A percentile compares a stretch with the other conserved stretches of the same genome.
phyloP scores from a whole-genome alignment of 2,329 filamentous ascomycete genomes.

The Arthrobotrys megalospora region DNA sequence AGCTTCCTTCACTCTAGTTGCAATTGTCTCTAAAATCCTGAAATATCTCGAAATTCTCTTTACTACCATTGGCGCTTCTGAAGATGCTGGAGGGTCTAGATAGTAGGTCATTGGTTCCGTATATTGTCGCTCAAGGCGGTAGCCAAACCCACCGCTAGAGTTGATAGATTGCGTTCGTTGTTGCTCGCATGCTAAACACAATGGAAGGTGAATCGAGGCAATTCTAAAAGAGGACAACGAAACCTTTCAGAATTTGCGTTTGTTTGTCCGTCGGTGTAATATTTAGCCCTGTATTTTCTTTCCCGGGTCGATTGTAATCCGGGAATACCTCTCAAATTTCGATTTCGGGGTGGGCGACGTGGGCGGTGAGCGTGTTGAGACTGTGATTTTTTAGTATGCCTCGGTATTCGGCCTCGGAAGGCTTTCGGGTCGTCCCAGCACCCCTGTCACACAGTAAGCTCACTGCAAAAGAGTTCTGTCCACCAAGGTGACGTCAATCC shows the following conservation, averaged over 20 bases:
- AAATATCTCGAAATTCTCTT: background rate
- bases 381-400: background rate
- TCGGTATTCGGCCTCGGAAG: background rate
- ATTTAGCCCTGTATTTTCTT: background rate
- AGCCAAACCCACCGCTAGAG: too few relatives aligned
- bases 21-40: background rate
- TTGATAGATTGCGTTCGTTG: too few relatives aligned
- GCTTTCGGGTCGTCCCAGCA: constrained; percentile 1
- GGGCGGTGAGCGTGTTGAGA: background rate
- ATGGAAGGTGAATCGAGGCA: too few relatives aligned
- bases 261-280: background rate
- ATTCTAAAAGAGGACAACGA: too few relatives aligned
- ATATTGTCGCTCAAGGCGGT: background rate
- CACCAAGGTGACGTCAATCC: background rate
- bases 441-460: background rate
- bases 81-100: background rate
- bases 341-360: too few relatives aligned
- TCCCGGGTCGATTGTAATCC: background rate
- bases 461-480: background rate
- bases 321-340: too few relatives aligned
- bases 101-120: background rate
- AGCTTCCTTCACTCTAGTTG: too few relatives aligned
- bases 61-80: background rate
- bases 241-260: background rate
- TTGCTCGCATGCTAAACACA: too few relatives aligned